Evolutionary conservation across 2,329 filamentous ascomycete species (phyloP).

Genomic region (Fusarium praegraminearum): DNA sequence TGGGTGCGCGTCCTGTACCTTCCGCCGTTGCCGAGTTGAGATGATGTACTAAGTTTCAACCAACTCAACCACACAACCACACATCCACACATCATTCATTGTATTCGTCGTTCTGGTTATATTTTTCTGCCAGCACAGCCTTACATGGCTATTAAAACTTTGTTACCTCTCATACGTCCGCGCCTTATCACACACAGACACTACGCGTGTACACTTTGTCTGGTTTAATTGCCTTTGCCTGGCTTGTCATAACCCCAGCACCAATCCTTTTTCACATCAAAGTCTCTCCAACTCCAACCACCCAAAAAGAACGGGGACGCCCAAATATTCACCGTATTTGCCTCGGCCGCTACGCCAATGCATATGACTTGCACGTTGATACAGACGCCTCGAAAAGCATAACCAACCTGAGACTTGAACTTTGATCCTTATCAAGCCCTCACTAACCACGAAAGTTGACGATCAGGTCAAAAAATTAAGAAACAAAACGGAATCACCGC

Average conservation of each 20-base stretch:
- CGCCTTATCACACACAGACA: slow-evolving; percentile 20
- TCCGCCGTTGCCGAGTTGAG: slow-evolving; percentile 36
- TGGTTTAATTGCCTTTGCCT: slow-evolving; percentile 12
- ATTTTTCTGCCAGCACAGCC: slow-evolving; percentile 11
- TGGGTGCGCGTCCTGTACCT: slow-evolving; percentile 31
- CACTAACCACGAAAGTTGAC: slow-evolving; percentile 12
- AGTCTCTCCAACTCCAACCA: slow-evolving; percentile 37
- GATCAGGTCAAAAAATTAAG: not conserved
- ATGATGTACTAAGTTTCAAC: slow-evolving; percentile 21
- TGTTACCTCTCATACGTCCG: slow-evolving; percentile 12
- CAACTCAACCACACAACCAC: slow-evolving; percentile 7
- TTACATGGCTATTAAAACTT: slow-evolving; percentile 9
- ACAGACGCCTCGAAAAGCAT: slow-evolving; percentile 7
- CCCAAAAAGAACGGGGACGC: slow-evolving; percentile 34
- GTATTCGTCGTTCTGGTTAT: not conserved
- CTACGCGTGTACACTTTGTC: slow-evolving; percentile 18
- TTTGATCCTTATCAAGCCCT: not conserved
- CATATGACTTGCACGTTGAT: slow-evolving; percentile 5
- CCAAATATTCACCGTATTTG: not conserved
- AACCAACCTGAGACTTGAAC: slow-evolving; percentile 2
- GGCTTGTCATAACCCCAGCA: slow-evolving; percentile 29
- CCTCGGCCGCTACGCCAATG: not conserved
- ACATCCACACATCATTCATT: not conserved
- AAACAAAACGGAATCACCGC: slow-evolving; percentile 5
- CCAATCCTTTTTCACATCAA: slow-evolving; percentile 20